Percentiles rank a stretch among this genome's conserved stretches.
phyloP scores from a whole-genome alignment of 2,329 filamentous ascomycete genomes.

The Epichloe aotearoae region DNA sequence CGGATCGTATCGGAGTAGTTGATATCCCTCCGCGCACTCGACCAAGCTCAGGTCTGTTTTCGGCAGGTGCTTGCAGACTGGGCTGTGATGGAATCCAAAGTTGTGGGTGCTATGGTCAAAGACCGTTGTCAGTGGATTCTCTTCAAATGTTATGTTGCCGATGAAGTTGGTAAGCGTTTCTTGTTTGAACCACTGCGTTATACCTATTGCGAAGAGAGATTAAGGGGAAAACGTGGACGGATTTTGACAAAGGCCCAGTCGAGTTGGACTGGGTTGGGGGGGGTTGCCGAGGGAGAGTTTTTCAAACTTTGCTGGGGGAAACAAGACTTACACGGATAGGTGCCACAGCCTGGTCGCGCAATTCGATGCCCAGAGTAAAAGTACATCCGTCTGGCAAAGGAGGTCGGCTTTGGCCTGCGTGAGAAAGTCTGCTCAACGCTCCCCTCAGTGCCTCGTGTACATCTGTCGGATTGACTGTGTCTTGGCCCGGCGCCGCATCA shows the following conservation, averaged over 20 bases:
- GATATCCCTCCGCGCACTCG: conserved; percentile 22
- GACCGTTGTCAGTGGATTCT: conserved; percentile 1
- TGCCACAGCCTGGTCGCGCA: conserved; percentile 45
- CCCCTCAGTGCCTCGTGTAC: conserved; percentile 62
- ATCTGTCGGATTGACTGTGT: conserved; percentile 38
- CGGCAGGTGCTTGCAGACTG: conserved; percentile 26
- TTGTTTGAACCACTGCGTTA: neutral
- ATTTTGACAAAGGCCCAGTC: no score
- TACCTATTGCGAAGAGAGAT: neutral
- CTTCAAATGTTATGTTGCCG: neutral
- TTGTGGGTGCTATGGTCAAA: conserved; percentile 36
- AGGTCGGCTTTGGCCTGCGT: conserved; percentile 42
- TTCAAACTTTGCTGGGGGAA: conserved; percentile 4
- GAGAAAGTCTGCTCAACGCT: conserved; percentile 48
- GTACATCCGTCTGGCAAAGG: conserved; percentile 52
- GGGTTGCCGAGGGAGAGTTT: conserved; percentile 34
- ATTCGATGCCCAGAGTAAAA: conserved; percentile 64
- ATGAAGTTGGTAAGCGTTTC: no score
- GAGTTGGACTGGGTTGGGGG: conserved; percentile 21
- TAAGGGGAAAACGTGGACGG: no score
- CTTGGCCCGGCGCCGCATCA: conserved; percentile 14
- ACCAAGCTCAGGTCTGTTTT: conserved; percentile 15
- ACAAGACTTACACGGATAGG: conserved; percentile 40
- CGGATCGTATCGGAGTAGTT: conserved; percentile 38
- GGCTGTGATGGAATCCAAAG: conserved; percentile 46